These are phyloP conservation scores for Tolypocladium paradoxum DNA, from an alignment of 2,329 filamentous ascomycete species.

Conservation along the genomic window DNA sequence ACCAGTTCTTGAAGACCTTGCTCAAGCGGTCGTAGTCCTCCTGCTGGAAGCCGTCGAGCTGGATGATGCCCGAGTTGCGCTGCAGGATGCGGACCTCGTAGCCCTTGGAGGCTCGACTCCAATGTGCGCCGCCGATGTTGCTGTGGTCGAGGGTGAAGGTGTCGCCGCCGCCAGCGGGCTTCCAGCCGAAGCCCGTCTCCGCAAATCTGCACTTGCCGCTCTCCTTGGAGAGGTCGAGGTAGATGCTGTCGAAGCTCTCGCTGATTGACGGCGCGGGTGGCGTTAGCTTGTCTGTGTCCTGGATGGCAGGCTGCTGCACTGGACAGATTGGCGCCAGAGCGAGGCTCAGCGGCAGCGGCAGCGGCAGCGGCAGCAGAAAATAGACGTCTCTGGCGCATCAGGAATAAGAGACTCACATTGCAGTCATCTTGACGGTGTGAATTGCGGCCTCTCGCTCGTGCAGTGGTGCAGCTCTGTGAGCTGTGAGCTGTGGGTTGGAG, in stretches of 20 bases:
- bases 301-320: not conserved
- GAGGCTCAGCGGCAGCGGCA: not conserved
- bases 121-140: conserved; percentile 80
- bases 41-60: conserved; percentile 89
- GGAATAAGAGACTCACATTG: conserved; percentile 20
- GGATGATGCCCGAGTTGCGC: conserved; percentile 73
- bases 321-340: not conserved
- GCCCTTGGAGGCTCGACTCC: conserved; percentile 86
- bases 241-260: conserved; percentile 96
- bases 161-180: conserved; percentile 74
- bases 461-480: not conserved
- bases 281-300: not conserved
- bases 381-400: not conserved
- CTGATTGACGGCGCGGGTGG: conserved; percentile 20
- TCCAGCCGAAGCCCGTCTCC: conserved; percentile 92
- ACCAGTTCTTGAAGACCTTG: conserved; percentile 98
- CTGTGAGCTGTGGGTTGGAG: not conserved
- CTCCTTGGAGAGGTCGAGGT: conserved; percentile 89
- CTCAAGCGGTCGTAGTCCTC: conserved; percentile 86
- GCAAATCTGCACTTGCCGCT: conserved; percentile 89
- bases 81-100: conserved; percentile 89
- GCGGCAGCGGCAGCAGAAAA: not conserved
- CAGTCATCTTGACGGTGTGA: conserved; percentile 20
- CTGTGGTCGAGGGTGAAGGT: conserved; percentile 86
- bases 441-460: not conserved